Evolutionary conservation across 202 grass and related monocot genomes (phyloP).

Genomic region (Zizania palustris): DNA sequence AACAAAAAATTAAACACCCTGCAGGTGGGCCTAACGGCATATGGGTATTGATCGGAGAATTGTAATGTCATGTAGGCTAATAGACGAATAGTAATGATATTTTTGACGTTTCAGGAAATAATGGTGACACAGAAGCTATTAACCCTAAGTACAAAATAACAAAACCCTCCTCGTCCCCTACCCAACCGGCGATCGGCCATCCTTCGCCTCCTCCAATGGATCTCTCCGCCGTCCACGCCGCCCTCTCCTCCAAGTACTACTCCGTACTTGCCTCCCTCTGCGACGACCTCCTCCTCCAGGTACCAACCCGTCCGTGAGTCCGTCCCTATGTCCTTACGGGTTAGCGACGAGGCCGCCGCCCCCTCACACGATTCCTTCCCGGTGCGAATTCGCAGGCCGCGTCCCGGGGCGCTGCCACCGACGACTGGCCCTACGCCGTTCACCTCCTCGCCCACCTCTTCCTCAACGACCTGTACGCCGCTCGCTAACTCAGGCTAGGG

Average conservation of each 20-base stretch:
- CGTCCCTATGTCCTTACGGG: neutral
- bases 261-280: slow-evolving; percentile 57
- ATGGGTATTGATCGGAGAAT: too few relatives aligned
- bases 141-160: too few relatives aligned
- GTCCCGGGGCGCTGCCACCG: slow-evolving; percentile 54
- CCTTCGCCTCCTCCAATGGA: slow-evolving; percentile 62
- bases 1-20: too few relatives aligned
- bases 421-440: slow-evolving; percentile 87
- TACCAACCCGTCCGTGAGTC: slow-evolving; percentile 8
- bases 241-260: slow-evolving; percentile 65
- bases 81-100: too few relatives aligned
- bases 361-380: slow-evolving; percentile 20
- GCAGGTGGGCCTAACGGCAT: too few relatives aligned
- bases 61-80: too few relatives aligned
- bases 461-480: slow-evolving; percentile 70
- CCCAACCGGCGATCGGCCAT: slow-evolving; percentile 26
- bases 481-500: too few relatives aligned
- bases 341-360: neutral
- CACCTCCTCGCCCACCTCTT: slow-evolving; percentile 86
- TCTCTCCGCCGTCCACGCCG: slow-evolving; percentile 57
- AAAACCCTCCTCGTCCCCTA: too few relatives aligned
- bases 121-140: too few relatives aligned
- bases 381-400: slow-evolving; percentile 45
- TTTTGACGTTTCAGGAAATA: too few relatives aligned
- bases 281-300: slow-evolving; percentile 82